Evolutionary conservation across 2,329 filamentous ascomycete species (phyloP).

Genomic region (Bipolaris oryzae): DNA sequence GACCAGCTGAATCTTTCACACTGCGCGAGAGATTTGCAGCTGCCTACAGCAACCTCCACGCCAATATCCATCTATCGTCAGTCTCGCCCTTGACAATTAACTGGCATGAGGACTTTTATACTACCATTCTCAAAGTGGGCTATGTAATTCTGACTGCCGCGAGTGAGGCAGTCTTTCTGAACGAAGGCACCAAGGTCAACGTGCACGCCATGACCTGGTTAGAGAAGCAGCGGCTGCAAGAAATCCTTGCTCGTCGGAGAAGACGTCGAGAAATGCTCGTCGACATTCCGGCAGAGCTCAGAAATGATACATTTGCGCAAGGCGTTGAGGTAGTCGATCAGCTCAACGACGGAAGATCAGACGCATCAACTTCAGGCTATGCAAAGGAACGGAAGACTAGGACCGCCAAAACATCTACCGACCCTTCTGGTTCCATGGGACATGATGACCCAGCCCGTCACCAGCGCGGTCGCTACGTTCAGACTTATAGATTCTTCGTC

Average conservation of each 20-base stretch:
- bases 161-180: constrained; percentile 93
- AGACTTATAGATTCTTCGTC: constrained; percentile 75
- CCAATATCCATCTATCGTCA: constrained; percentile 80
- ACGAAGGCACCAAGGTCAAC: constrained; percentile 80
- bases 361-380: constrained; percentile 58
- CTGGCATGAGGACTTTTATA: constrained; percentile 94
- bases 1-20: constrained; percentile 52
- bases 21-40: constrained; percentile 66
- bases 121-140: constrained; percentile 81
- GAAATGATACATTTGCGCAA: constrained; percentile 49
- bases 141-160: constrained; percentile 91
- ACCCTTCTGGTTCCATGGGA: constrained; percentile 35
- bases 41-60: constrained; percentile 89
- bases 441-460: constrained; percentile 71
- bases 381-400: constrained; percentile 71
- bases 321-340: constrained; percentile 42
- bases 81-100: constrained; percentile 71
- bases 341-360: constrained; percentile 44
- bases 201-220: constrained; percentile 84
- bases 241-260: constrained; percentile 65
- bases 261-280: constrained; percentile 46
- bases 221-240: constrained; percentile 81
- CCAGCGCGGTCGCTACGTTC: constrained; percentile 78
- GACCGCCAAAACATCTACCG: constrained; percentile 31
- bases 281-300: constrained; percentile 51